phyloP scores from a whole-genome alignment of 2,329 filamentous ascomycete genomes.

The Exophiala lecanii-corni region DNA sequence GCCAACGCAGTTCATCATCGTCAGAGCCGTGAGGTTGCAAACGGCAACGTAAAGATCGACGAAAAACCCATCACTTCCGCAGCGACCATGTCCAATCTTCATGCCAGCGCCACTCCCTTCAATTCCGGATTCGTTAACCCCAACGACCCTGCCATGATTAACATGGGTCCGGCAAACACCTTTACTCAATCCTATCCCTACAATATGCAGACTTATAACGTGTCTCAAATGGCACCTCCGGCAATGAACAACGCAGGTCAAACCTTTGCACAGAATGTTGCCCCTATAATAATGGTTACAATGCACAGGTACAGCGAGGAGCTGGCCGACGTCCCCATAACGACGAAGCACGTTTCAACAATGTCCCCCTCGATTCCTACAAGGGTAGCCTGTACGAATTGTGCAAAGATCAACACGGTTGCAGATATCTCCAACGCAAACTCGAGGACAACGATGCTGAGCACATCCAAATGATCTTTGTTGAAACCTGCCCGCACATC shows the following conservation, averaged over 20 bases:
- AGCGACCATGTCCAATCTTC: slow-evolving; percentile 45
- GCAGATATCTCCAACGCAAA: slow-evolving; percentile 94
- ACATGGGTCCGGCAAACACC: slow-evolving; percentile 33
- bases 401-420: slow-evolving; percentile 95
- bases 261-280: slow-evolving; percentile 46
- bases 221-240: slow-evolving; percentile 21
- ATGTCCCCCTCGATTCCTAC: slow-evolving; percentile 75
- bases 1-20: slow-evolving; percentile 60
- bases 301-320: slow-evolving; percentile 59
- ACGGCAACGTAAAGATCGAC: slow-evolving; percentile 26
- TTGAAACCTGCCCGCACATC: slow-evolving; percentile 88
- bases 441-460: slow-evolving; percentile 82
- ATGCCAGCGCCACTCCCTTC: slow-evolving; percentile 75
- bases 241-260: slow-evolving; percentile 32
- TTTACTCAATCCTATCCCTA: slow-evolving; percentile 48
- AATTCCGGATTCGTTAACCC: slow-evolving; percentile 54
- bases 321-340: slow-evolving; percentile 61
- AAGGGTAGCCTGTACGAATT: slow-evolving; percentile 79
- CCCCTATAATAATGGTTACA: slow-evolving; percentile 42
- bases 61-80: slow-evolving; percentile 18
- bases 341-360: slow-evolving; percentile 66
- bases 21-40: slow-evolving; percentile 64
- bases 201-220: slow-evolving; percentile 29
- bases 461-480: slow-evolving; percentile 86
- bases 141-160: slow-evolving; percentile 33